A percentile compares a stretch with the other conserved stretches of the same genome.
These are phyloP conservation scores for Dipteronia dyeriana DNA, from an alignment of 345 rosid species.

Conservation along the genomic window DNA sequence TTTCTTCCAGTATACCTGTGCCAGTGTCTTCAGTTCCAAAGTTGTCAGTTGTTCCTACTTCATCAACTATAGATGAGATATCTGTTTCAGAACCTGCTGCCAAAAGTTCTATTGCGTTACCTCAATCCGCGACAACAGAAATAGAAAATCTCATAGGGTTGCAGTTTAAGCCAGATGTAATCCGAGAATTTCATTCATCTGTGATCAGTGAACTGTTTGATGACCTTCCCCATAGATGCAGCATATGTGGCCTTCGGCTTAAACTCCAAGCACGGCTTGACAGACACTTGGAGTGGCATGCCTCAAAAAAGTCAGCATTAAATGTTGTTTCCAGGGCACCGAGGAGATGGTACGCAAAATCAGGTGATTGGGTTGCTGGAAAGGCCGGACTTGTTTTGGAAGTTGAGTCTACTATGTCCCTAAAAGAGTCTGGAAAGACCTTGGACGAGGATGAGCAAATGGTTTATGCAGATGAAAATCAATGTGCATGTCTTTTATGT, in stretches of 20 bases:
- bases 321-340: conserved; percentile 31
- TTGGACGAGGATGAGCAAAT: conserved; percentile 41
- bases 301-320: conserved; percentile 41
- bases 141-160: conserved; percentile 62
- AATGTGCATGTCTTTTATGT: conserved; percentile 79
- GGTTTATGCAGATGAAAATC: conserved; percentile 81
- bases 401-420: conserved; percentile 34
- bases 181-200: conserved; percentile 72
- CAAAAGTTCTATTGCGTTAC: conserved; percentile 30
- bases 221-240: conserved; percentile 70
- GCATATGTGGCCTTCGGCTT: conserved; percentile 73
- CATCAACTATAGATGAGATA: conserved; percentile 38
- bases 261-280: conserved; percentile 63
- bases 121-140: conserved; percentile 30
- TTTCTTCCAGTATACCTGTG: conserved; percentile 33
- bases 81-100: conserved; percentile 39
- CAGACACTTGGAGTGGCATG: conserved; percentile 81
- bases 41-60: conserved; percentile 33
- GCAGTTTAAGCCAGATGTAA: conserved; percentile 67
- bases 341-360: conserved; percentile 74
- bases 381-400: conserved; percentile 38
- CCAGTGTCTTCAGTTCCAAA: conserved; percentile 40
- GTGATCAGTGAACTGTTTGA: conserved; percentile 69
- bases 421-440: conserved; percentile 36
- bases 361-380: conserved; percentile 67